A percentile compares a stretch with the other conserved stretches of the same genome.
These are phyloP conservation scores for Cyberlindnera xylosilytica DNA, from an alignment of 805 yeast genomes.

Conservation along the genomic window DNA sequence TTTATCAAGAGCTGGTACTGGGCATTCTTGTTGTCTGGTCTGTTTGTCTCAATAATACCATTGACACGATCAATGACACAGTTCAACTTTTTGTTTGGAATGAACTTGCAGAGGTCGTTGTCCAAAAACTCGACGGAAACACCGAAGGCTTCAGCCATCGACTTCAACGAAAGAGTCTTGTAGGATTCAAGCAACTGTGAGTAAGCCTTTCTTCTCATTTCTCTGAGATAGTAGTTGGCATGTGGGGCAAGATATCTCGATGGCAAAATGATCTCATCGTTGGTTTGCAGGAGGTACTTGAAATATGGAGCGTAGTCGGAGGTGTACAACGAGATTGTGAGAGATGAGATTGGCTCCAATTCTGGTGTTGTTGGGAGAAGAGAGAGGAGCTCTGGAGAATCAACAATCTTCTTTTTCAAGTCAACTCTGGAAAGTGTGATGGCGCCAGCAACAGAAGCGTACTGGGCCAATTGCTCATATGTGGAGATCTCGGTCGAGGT, in stretches of 20 bases:
- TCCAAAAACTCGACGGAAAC: slow-evolving; percentile 87
- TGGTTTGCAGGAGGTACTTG: slow-evolving; percentile 70
- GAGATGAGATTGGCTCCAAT: slow-evolving; percentile 74
- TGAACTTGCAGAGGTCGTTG: slow-evolving; percentile 80
- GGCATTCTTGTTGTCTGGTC: slow-evolving; percentile 94
- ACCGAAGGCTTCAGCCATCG: slow-evolving; percentile 93
- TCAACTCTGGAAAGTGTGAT: slow-evolving; percentile 80
- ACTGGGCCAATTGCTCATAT: slow-evolving; percentile 86
- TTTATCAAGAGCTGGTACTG: slow-evolving; percentile 87
- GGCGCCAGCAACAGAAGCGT: slow-evolving; percentile 86
- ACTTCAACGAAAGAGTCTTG: slow-evolving; percentile 81
- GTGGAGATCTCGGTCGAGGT: slow-evolving; percentile 88
- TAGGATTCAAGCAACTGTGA: slow-evolving; percentile 92
- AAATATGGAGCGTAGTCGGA: slow-evolving; percentile 84
- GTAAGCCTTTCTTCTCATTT: slow-evolving; percentile 92
- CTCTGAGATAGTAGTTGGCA: slow-evolving; percentile 81
- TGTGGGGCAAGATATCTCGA: slow-evolving; percentile 72
- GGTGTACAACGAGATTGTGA: slow-evolving; percentile 83
- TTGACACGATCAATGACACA: slow-evolving; percentile 95
- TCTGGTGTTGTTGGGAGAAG: slow-evolving; percentile 67
- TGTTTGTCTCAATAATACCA: slow-evolving; percentile 91
- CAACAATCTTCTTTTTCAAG: slow-evolving; percentile 78
- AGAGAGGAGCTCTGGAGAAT: slow-evolving; percentile 89
- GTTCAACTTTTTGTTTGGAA: slow-evolving; percentile 89
- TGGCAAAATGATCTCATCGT: slow-evolving; percentile 64